A percentile compares a stretch with the other conserved stretches of the same genome.
These are phyloP conservation scores for Fragaria vesca DNA, from an alignment of 306 rosid genomes.

Conservation along the genomic window DNA sequence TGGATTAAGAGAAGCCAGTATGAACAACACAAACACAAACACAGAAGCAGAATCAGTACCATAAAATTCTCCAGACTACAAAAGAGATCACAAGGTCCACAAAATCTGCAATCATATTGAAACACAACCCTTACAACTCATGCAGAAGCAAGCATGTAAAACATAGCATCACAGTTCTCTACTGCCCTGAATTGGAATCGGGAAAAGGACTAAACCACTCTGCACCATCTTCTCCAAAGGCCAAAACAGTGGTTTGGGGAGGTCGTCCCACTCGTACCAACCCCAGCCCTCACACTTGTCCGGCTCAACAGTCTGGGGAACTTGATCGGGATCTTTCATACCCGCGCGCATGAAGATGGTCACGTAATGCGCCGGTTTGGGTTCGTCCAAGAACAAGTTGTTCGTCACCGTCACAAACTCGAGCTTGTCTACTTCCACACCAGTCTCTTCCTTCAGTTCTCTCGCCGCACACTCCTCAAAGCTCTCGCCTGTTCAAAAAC, in stretches of 20 bases:
- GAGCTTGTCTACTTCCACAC: conserved; percentile 35
- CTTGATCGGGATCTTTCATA: conserved; percentile 31
- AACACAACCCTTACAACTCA: not conserved
- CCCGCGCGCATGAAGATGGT: conserved; percentile 44
- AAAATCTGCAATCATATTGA: not conserved
- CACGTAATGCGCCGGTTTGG: conserved; percentile 54
- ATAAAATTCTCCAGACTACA: not conserved
- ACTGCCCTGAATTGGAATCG: not conserved
- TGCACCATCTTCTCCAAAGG: conserved; percentile 55
- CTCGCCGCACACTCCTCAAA: conserved; percentile 71
- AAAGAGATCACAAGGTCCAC: not conserved
- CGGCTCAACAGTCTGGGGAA: conserved; percentile 52
- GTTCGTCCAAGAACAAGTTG: conserved; percentile 41
- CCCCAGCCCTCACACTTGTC: conserved; percentile 75
- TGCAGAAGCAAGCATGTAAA: not conserved
- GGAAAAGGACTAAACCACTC: conserved; percentile 51
- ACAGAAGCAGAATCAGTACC: not conserved
- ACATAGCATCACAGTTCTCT: not conserved
- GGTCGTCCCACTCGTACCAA: conserved; percentile 58
- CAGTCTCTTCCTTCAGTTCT: conserved; percentile 74
- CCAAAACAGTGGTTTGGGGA: conserved; percentile 60
- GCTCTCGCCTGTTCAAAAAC: conserved; percentile 46
- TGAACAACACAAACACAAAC: not conserved
- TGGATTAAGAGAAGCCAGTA: not conserved
- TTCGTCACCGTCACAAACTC: conserved; percentile 57